Evolutionary conservation across 345 rosid species (phyloP).

Genomic region (Rubroshorea leprosula): DNA sequence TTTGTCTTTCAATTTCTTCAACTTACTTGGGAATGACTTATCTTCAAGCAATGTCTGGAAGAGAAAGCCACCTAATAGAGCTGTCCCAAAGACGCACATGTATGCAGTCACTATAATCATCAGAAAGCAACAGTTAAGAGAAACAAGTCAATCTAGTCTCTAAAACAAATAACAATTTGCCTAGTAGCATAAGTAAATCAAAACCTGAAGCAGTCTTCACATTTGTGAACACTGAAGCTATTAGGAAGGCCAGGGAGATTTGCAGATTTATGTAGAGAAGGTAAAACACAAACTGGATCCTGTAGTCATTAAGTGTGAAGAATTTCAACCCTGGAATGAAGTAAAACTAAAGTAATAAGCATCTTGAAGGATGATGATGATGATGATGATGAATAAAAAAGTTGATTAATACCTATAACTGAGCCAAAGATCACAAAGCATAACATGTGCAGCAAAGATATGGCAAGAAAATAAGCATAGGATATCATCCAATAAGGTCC

Average conservation of each 20-base stretch:
- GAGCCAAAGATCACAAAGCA: constrained; percentile 76
- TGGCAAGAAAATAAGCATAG: constrained; percentile 63
- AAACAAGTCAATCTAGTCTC: constrained; percentile 9
- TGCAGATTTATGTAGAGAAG: constrained; percentile 75
- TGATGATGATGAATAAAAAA: background rate
- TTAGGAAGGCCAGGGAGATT: constrained; percentile 67
- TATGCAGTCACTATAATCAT: constrained; percentile 56
- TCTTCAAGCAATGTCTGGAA: constrained; percentile 60
- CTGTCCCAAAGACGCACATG: constrained; percentile 69
- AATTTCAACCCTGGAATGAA: constrained; percentile 66
- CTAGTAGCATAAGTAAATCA: constrained; percentile 9
- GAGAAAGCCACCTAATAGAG: constrained; percentile 73
- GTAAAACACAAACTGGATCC: constrained; percentile 62
- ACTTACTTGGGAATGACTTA: constrained; percentile 69
- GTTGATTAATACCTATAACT: constrained; percentile 41
- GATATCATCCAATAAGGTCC: constrained; percentile 90
- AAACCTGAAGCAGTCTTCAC: constrained; percentile 87
- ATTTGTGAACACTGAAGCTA: constrained; percentile 60
- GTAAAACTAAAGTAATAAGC: constrained; percentile 19
- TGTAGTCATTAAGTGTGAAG: constrained; percentile 64
- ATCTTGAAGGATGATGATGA: constrained; percentile 16
- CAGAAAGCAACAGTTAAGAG: constrained; percentile 10
- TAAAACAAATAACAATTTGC: background rate
- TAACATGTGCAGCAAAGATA: constrained; percentile 56
- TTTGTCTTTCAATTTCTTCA: constrained; percentile 10